Evolutionary conservation across 164 flowering plant genomes (phyloP), one percentile per base, ranked within the genome.

Genomic region (Magnolia changhungtana): DNA sequence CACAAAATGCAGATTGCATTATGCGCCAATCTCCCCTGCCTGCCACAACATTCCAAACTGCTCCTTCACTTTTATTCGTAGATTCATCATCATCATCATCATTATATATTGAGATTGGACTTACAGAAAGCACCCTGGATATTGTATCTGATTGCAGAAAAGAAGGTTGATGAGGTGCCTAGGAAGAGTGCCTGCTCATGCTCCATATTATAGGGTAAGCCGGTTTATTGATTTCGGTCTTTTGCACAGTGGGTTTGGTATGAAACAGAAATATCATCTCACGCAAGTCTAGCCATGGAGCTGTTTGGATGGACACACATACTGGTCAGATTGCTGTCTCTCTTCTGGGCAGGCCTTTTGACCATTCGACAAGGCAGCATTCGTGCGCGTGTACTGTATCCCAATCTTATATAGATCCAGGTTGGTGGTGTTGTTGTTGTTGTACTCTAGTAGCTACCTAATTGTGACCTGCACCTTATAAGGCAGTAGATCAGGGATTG

Each of bases 101-200:
- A 37, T 37, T 5, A 37, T 37, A 37, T 37, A 37, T 37, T 37
- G 45, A 37, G 45, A 37, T 37, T 37, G 45, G 45, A 37, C 45
- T 37, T 37, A 37, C 45, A 37, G 45, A 37, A 37, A 37, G 45
- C 45, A 37, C 45, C 45, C 45, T 5, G 45, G 14, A 18, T 10
- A 11, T 70, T 75, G 71, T 72, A 29, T 50, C 50, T 72, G 10
- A 76, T 72, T 63, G 77, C 90, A 88, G 90, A 89, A 74, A 88
- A 84, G 82, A 86, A 88, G 80, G 85, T 87, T 10, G 88, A 84
- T 20, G 93, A 88, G 45, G 72, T 75, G 69, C 93, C 91, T 21
- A 86, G 75, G 79, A 89, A 87, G 80, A 85, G 58, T 51, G 45
- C 78, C 3, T 89, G 92, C 78, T 77, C 87, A 4, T 89, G 92